Evolutionary conservation across 2,329 filamentous ascomycete genomes (phyloP), one percentile per base, ranked within the genome.

Genomic region (Fusarium sp.): DNA sequence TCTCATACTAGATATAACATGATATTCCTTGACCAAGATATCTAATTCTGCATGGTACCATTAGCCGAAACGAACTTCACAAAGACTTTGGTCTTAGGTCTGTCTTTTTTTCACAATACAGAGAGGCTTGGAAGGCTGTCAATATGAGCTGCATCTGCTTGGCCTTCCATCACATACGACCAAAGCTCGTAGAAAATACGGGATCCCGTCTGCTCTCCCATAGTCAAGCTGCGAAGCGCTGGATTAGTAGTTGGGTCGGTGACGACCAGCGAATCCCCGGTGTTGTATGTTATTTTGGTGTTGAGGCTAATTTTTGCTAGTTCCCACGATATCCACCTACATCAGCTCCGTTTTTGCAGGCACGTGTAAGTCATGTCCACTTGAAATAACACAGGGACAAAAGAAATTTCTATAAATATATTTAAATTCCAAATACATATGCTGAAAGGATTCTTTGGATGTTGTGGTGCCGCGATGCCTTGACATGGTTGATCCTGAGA

Each of bases 321-420:
- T 48, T 17, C 13, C 20, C 10, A 49, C 15, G 35, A 26, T 35
- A 45, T 18, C 30, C 20, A 46, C 9, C 14, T 20, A 7, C 11
- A 17, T 7, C 6, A 13, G 14, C 37, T n/a, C 12, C 18, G 11
- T 15, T 32, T 18, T 44, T 5, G 17, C 2, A 32, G n/a, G 18
- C 2, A 23, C 30, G 18, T 6, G 18, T 15, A 20, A 30, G 18
- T 20, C 27, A 9, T 32, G 20, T 13, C 83, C 81, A 11, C 88
- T 89, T 2, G 86, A 88, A 49, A 90, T 88, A 0, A 88, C 89
- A 38, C 89, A 23, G 85, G 8, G 18, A 13, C 12, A n/a, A 14
- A 20, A 7, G 7, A 20, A 3, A 2, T 15, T n/a, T n/a, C 1
- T 7, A 5, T 14, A 7, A 52, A 6, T 23, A 35, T 17, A 0